phyloP scores from a whole-genome alignment of 2,329 filamentous ascomycete species.

The Penicillium sclerotigenum region DNA sequence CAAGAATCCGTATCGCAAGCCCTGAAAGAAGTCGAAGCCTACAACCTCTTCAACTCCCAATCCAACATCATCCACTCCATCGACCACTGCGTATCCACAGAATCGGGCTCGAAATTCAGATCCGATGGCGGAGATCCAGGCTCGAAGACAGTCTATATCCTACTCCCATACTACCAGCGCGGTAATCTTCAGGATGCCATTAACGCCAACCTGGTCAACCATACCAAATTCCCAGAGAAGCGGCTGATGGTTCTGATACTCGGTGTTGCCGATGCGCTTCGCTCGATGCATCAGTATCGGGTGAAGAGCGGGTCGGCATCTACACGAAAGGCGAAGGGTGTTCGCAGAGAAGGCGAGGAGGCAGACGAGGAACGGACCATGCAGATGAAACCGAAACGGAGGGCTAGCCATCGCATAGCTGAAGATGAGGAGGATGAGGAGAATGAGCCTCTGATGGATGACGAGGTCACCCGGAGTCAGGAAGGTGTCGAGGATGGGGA shows the following conservation, averaged over 20 bases:
- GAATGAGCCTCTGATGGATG: conserved; percentile 78
- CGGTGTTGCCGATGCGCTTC: conserved; percentile 83
- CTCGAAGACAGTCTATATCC: conserved; percentile 92
- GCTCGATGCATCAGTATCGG: conserved; percentile 86
- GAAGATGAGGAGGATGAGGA: conserved; percentile 76
- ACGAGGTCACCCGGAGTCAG: conserved; percentile 65
- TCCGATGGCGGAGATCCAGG: conserved; percentile 58
- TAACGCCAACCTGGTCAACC: conserved; percentile 97
- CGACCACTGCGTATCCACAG: conserved; percentile 77
- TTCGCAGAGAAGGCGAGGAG: conserved; percentile 54
- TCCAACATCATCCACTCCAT: conserved; percentile 82
- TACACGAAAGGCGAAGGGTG: conserved; percentile 54
- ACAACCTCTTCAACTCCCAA: conserved; percentile 79
- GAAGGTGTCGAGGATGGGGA: conserved; percentile 67
- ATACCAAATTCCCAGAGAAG: conserved; percentile 82
- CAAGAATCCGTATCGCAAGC: conserved; percentile 93
- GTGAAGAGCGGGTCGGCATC: conserved; percentile 57
- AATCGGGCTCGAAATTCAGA: conserved; percentile 57
- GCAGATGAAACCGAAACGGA: conserved; percentile 40
- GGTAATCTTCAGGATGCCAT: conserved; percentile 98
- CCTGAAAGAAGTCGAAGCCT: conserved; percentile 95
- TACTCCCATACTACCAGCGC: conserved; percentile 90
- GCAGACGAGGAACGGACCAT: conserved; percentile 48
- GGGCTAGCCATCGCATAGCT: conserved; percentile 44
- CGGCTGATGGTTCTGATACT: conserved; percentile 85